Evolutionary conservation across 768 basidiomycete species (phyloP).

Genomic region (Boletellus emodensis): DNA sequence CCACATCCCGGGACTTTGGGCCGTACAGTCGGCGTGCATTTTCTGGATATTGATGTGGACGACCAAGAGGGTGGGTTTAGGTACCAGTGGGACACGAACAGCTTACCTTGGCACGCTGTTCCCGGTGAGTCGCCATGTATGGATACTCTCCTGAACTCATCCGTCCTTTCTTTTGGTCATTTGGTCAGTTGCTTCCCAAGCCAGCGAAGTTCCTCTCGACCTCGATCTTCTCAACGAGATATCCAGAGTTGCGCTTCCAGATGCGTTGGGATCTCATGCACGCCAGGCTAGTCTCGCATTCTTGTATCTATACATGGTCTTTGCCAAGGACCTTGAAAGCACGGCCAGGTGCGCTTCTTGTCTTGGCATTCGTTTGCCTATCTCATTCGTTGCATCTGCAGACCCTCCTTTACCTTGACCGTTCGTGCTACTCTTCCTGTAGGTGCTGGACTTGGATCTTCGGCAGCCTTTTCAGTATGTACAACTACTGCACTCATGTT

Average conservation of each 20-base stretch:
- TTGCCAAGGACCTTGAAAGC: slow-evolving; percentile 42
- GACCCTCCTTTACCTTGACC: slow-evolving; percentile 75
- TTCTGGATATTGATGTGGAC: slow-evolving; percentile 62
- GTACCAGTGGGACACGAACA: slow-evolving; percentile 74
- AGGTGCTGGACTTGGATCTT: slow-evolving; percentile 94
- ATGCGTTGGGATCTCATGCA: slow-evolving; percentile 32
- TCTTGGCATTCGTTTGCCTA: slow-evolving; percentile 11
- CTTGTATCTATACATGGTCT: slow-evolving; percentile 88
- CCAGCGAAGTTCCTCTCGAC: slow-evolving; percentile 50
- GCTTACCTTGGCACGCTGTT: slow-evolving; percentile 76
- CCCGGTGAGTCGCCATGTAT: slow-evolving; percentile 29
- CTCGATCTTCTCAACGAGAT: slow-evolving; percentile 70
- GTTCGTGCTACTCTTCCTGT: slow-evolving; percentile 89
- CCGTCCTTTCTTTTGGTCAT: background rate
- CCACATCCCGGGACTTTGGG: slow-evolving; percentile 58
- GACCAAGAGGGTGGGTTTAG: slow-evolving; percentile 45
- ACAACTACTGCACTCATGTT: slow-evolving; percentile 77
- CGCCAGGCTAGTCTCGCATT: slow-evolving; percentile 65
- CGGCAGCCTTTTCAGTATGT: slow-evolving; percentile 92
- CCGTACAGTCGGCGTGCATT: slow-evolving; percentile 54
- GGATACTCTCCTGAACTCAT: background rate
- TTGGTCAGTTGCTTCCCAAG: slow-evolving; percentile 13
- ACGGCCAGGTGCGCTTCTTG: slow-evolving; percentile 50
- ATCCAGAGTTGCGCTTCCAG: slow-evolving; percentile 38
- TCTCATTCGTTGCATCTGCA: slow-evolving; percentile 25